These are phyloP conservation scores for Marasmius oreades DNA, from an alignment of 1,284 basidiomycete genomes.

Conservation along the genomic window DNA sequence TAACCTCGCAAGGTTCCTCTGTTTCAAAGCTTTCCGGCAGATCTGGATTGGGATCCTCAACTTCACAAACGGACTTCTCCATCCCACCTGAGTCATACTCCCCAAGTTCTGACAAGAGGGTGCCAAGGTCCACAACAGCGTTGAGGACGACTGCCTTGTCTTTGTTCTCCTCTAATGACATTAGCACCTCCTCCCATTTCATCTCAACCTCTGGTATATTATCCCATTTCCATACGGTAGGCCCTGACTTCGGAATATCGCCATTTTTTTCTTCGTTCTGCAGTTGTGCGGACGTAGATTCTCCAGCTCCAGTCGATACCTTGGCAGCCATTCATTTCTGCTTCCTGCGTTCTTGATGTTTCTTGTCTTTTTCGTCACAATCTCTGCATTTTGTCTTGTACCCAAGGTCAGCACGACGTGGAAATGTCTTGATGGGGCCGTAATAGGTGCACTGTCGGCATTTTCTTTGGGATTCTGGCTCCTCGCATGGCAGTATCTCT, in stretches of 20 bases:
- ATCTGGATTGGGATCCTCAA: neutral
- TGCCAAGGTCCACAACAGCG: conserved; percentile 3
- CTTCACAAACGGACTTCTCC: neutral
- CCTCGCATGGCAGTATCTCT: neutral
- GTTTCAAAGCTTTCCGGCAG: neutral
- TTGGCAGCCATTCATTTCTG: neutral
- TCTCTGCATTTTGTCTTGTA: conserved; percentile 8
- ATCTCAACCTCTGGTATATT: conserved; percentile 1
- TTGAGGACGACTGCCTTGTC: neutral
- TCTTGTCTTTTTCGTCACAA: neutral
- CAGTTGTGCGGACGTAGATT: neutral
- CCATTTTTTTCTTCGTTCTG: too few species aligned
- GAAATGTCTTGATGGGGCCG: conserved; percentile 6
- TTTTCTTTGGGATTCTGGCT: conserved; percentile 1
- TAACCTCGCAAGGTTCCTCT: too few species aligned
- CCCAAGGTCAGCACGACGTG: neutral
- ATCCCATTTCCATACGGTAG: neutral
- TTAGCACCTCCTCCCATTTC: conserved; percentile 1
- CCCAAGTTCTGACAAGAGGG: conserved; percentile 1
- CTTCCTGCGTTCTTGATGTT: neutral
- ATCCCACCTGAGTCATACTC: neutral
- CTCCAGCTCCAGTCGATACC: neutral
- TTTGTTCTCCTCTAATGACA: conserved; percentile 1
- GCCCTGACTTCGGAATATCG: too few species aligned
- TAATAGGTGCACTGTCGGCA: conserved; percentile 5